Percentiles rank a stretch among this genome's conserved stretches.
phyloP scores from a whole-genome alignment of 306 rosid species.

The Luffa acutangula region DNA sequence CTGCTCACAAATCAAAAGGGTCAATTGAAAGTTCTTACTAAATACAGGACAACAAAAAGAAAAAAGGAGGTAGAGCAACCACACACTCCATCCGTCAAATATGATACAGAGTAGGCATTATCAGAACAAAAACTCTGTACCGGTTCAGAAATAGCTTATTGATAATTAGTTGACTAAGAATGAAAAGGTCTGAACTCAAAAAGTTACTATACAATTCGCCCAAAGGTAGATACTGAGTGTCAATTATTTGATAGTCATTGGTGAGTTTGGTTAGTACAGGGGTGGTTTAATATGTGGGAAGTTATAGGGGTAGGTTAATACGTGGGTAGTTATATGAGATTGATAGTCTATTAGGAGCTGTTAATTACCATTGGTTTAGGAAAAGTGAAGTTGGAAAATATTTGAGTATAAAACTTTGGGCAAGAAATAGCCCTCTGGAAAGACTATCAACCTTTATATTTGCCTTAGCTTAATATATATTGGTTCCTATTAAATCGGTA shows the following conservation, averaged over 20 bases:
- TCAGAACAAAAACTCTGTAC: background rate
- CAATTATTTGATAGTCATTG: background rate
- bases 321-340: background rate
- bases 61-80: background rate
- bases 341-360: background rate
- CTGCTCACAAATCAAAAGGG: conserved; percentile 25
- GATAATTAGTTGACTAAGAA: background rate
- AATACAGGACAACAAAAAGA: background rate
- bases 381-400: background rate
- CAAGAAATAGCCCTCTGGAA: background rate
- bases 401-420: background rate
- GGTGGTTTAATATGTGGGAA: background rate
- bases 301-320: too few species aligned
- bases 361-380: background rate
- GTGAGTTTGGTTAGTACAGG: background rate
- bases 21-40: background rate
- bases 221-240: background rate
- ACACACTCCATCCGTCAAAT: background rate
- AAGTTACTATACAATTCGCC: too few species aligned
- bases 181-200: background rate
- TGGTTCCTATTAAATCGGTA: background rate
- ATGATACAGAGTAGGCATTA: background rate
- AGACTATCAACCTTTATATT: background rate
- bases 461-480: background rate
- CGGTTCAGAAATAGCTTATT: background rate